A percentile compares a stretch with the other conserved stretches of the same genome.
phyloP scores from a whole-genome alignment of 1,139 yeast genomes.

The Sugiyamaella pinicola region DNA sequence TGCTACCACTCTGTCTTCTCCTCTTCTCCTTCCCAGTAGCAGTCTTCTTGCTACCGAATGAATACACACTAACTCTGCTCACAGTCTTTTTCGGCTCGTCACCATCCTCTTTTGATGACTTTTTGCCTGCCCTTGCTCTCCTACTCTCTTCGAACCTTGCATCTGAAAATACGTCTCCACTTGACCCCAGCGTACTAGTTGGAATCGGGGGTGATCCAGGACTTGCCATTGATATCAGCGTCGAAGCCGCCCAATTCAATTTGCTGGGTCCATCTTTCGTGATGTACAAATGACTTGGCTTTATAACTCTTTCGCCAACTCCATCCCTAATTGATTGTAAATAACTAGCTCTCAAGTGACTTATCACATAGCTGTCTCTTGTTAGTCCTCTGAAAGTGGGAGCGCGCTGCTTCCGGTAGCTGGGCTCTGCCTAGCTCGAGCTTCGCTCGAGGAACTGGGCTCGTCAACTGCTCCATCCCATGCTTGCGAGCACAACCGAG shows the following conservation, averaged over 20 bases:
- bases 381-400: not conserved
- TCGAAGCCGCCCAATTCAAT: conserved; percentile 36
- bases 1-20: not conserved
- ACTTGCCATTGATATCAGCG: conserved; percentile 34
- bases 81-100: not conserved
- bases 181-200: conserved; percentile 21
- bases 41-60: not conserved
- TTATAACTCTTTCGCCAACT: conserved; percentile 39
- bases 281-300: conserved; percentile 39
- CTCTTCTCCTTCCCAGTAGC: not conserved
- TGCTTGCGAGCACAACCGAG: not conserved
- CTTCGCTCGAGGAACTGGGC: conserved; percentile 2
- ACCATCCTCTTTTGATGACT: not conserved
- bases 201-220: conserved; percentile 39
- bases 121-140: conserved; percentile 3
- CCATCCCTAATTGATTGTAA: conserved; percentile 40
- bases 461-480: not conserved
- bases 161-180: conserved; percentile 4
- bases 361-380: conserved; percentile 36
- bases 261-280: conserved; percentile 35
- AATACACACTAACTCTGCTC: not conserved
- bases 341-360: conserved; percentile 41
- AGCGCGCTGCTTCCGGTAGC: conserved; percentile 6
- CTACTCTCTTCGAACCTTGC: conserved; percentile 10
- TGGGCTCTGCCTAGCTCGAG: conserved; percentile 6